These are phyloP conservation scores for Mycena vulgaris DNA, from an alignment of 768 basidiomycete species.

Conservation along the genomic window DNA sequence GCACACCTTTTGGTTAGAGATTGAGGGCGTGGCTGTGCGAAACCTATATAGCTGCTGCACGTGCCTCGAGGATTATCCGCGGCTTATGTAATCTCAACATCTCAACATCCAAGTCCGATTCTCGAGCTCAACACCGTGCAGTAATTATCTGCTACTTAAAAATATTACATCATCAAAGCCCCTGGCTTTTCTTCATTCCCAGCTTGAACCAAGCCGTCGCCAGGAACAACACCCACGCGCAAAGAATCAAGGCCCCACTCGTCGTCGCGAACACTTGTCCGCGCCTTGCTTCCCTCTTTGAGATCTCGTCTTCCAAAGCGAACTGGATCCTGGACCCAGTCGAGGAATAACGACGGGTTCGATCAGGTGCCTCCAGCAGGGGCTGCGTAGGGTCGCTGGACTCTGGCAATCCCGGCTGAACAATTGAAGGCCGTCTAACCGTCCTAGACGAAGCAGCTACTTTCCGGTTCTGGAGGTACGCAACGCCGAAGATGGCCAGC, in stretches of 20 bases:
- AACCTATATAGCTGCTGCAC: not conserved
- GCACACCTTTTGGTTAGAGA: constrained; percentile 24
- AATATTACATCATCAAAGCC: constrained; percentile 22
- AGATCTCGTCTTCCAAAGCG: constrained; percentile 32
- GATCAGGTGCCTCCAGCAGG: constrained; percentile 28
- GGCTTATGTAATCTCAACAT: too few species aligned
- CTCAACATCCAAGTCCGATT: too few species aligned
- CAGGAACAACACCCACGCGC: constrained; percentile 77
- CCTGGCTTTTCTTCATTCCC: constrained; percentile 55
- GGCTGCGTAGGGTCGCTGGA: constrained; percentile 29
- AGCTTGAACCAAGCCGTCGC: constrained; percentile 72
- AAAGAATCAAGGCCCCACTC: constrained; percentile 59
- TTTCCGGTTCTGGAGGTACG: constrained; percentile 62
- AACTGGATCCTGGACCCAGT: constrained; percentile 40
- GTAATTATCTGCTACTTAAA: too few species aligned
- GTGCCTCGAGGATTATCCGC: too few species aligned
- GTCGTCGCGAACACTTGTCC: constrained; percentile 66
- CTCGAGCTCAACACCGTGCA: too few species aligned
- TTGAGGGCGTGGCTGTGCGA: not conserved
- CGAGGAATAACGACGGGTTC: constrained; percentile 40
- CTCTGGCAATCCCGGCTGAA: constrained; percentile 18
- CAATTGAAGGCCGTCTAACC: constrained; percentile 13
- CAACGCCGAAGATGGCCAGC: constrained; percentile 64
- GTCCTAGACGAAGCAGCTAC: constrained; percentile 39
- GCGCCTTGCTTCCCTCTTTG: constrained; percentile 55